Evolutionary conservation across 2,329 filamentous ascomycete species (phyloP).

Genomic region (Ascochyta clinopodiicola): DNA sequence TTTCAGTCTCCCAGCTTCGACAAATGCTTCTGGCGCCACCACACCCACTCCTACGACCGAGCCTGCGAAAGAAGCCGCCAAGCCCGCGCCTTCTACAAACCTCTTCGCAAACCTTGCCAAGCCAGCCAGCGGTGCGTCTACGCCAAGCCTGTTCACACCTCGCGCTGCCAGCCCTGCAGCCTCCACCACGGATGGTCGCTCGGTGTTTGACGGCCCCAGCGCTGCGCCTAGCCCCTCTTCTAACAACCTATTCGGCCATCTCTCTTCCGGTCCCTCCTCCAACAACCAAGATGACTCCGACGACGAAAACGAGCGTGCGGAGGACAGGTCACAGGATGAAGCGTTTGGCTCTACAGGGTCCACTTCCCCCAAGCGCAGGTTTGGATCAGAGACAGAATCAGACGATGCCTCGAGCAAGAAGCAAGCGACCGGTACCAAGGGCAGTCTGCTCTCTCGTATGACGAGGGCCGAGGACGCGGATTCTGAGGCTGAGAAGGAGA

Average conservation of each 20-base stretch:
- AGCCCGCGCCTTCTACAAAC: constrained; percentile 22
- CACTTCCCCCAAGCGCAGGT: constrained; percentile 33
- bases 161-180: constrained; percentile 39
- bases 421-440: constrained; percentile 21
- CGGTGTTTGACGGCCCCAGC: constrained; percentile 40
- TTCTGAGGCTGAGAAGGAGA: constrained; percentile 34
- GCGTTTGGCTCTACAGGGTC: constrained; percentile 22
- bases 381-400: constrained; percentile 33
- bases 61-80: constrained; percentile 12
- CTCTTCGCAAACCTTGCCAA: constrained; percentile 29
- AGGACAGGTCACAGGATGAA: constrained; percentile 19
- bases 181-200: constrained; percentile 37
- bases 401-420: constrained; percentile 35
- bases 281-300: constrained; percentile 40
- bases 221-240: constrained; percentile 27
- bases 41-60: constrained; percentile 8
- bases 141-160: constrained; percentile 32
- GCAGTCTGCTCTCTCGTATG: constrained; percentile 40
- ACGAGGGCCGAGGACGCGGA: constrained; percentile 28
- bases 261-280: constrained; percentile 43
- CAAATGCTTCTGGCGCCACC: constrained; percentile 9
- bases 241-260: constrained; percentile 43
- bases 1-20: constrained; percentile 25
- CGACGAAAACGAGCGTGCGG: constrained; percentile 27
- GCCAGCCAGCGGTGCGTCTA: constrained; percentile 31